Evolutionary conservation across 441 rosid species (phyloP).

Genomic region (Codiaeum variegatum): DNA sequence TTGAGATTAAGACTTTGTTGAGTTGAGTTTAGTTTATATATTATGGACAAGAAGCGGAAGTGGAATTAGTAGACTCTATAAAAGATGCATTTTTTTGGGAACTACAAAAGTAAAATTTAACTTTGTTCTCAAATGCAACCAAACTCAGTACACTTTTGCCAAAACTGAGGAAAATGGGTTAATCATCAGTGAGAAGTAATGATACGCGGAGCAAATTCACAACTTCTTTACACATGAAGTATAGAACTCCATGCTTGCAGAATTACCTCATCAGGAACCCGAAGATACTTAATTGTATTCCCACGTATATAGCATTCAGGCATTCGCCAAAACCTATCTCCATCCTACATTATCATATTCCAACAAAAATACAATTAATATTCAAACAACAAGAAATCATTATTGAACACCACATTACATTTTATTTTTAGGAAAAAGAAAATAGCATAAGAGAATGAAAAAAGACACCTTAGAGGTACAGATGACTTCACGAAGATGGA

Average conservation of each 20-base stretch:
- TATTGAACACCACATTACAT: not conserved
- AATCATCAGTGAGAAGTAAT: not conserved
- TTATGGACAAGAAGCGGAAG: not conserved
- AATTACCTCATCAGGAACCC: conserved; percentile 92
- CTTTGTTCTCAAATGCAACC: not conserved
- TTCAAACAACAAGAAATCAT: conserved; percentile 1
- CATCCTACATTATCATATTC: conserved; percentile 61
- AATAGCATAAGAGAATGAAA: not conserved
- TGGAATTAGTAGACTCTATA: not conserved
- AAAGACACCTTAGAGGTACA: conserved; percentile 84
- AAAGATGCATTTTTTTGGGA: not conserved
- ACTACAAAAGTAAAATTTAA: not conserved
- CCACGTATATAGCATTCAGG: conserved; percentile 98
- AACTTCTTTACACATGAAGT: not conserved
- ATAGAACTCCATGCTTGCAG: not conserved
- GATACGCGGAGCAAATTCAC: not conserved
- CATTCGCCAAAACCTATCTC: conserved; percentile 98
- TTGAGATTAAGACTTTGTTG: no score
- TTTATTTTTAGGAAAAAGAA: no score
- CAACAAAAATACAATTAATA: not conserved
- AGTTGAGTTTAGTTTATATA: no score
- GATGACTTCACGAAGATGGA: conserved; percentile 96
- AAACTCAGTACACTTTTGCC: no score
- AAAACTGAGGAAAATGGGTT: not conserved
- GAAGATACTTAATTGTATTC: conserved; percentile 89